A percentile compares a stretch with the other conserved stretches of the same genome.
Conservation (phyloP, 2,329 filamentous ascomycete species). For the Cladosporium sp. region DNA sequence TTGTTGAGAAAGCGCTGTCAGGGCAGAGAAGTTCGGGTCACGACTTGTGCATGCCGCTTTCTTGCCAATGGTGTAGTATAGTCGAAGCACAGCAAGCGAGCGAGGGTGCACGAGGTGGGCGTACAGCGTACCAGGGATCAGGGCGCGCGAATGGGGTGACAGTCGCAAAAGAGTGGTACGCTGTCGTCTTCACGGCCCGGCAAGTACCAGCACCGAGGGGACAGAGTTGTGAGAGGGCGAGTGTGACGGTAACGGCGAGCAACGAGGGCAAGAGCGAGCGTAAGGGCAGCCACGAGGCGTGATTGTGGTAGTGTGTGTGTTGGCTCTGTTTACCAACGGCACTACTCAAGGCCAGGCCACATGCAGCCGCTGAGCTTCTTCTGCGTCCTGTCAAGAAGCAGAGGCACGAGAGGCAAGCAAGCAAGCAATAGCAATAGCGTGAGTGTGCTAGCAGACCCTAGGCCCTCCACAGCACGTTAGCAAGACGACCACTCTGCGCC, state of each 20-base stretch:
- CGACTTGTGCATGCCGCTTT: neutral
- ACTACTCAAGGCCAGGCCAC: neutral
- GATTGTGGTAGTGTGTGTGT: neutral
- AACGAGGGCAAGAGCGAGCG: neutral
- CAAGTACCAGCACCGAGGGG: conserved; percentile 6
- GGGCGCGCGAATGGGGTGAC: neutral
- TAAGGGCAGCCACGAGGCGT: neutral
- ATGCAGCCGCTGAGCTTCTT: conserved; percentile 3
- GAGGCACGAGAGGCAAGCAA: neutral
- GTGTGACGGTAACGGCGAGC: conserved; percentile 1
- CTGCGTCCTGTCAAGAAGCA: neutral
- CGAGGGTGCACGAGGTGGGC: neutral
- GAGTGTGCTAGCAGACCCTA: neutral
- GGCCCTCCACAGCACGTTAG: neutral
- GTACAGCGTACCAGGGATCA: neutral
- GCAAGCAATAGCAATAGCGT: neutral
- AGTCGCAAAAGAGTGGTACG: conserved; percentile 13
- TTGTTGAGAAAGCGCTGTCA: neutral
- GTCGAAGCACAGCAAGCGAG: neutral
- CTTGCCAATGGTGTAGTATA: neutral
- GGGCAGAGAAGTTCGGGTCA: neutral
- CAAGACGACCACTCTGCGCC: conserved; percentile 10
- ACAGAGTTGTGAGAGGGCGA: too few relatives aligned
- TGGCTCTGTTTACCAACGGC: neutral
- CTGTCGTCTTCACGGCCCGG: conserved; percentile 9